A percentile compares a stretch with the other conserved stretches of the same genome.
Evolutionary conservation across 768 basidiomycete species (phyloP).

Genomic region (Rhodotorula taiwanensis): DNA sequence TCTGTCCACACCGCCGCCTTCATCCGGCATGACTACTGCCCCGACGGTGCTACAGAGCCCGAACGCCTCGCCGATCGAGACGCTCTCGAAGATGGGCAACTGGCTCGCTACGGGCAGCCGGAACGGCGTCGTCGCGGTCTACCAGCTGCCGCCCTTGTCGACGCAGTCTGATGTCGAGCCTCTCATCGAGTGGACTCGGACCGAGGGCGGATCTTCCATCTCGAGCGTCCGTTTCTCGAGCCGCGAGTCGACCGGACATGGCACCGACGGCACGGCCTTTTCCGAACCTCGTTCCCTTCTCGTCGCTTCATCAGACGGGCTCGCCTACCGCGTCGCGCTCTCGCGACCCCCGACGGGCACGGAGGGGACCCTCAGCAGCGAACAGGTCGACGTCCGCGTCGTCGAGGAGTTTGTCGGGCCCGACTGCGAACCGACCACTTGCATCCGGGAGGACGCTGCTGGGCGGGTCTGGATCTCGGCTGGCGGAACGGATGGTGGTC

Average conservation of each 20-base stretch:
- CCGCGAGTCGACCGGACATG: neutral
- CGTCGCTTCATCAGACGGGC: conserved; percentile 23
- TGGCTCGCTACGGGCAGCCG: neutral
- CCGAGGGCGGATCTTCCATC: neutral
- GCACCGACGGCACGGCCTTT: too few species aligned
- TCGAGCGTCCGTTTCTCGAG: neutral
- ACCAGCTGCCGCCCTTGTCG: neutral
- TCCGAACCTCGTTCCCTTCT: conserved; percentile 1
- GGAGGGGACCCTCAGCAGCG: too few species aligned
- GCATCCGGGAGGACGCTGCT: neutral
- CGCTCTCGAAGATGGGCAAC: too few species aligned
- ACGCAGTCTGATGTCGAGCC: neutral
- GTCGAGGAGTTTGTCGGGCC: conserved; percentile 27
- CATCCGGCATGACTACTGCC: too few species aligned
- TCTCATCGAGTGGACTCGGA: neutral
- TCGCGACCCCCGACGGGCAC: too few species aligned
- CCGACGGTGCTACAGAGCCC: too few species aligned
- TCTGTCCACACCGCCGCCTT: too few species aligned
- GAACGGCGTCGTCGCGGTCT: neutral
- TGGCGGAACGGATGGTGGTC: conserved; percentile 9
- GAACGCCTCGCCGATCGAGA: too few species aligned
- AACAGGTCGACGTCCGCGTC: neutral
- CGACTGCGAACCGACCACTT: conserved; percentile 15
- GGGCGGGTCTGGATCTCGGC: conserved; percentile 17
- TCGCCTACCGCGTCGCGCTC: conserved; percentile 18